A percentile compares a stretch with the other conserved stretches of the same genome.
Evolutionary conservation across 805 yeast genomes (phyloP).

Genomic region (Nematodospora valgi): DNA sequence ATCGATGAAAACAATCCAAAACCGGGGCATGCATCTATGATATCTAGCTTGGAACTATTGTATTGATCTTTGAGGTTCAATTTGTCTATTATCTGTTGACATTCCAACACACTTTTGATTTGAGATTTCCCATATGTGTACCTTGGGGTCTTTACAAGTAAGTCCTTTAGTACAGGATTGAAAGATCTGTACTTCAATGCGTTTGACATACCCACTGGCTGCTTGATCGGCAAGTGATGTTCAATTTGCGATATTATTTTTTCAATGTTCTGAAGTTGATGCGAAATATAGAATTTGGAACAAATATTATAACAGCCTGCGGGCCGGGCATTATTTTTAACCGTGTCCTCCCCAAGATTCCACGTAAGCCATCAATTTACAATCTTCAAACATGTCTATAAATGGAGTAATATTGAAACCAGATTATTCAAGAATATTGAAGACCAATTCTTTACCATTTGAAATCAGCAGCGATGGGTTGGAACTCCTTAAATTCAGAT

Average conservation of each 20-base stretch:
- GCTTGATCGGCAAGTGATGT: no score
- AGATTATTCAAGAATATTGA: constrained; percentile 8
- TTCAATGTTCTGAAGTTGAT: no score
- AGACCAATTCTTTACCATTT: constrained; percentile 13
- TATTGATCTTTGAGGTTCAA: constrained; percentile 39
- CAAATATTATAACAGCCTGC: no score
- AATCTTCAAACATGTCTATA: constrained; percentile 22
- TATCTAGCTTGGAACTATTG: constrained; percentile 37
- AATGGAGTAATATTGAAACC: constrained; percentile 20
- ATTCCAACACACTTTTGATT: no score
- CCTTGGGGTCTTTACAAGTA: neutral
- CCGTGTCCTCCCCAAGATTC: no score
- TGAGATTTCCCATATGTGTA: no score
- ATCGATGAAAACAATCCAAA: constrained; percentile 59
- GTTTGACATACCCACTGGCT: no score
- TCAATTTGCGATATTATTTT: no score
- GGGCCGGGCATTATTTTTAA: no score
- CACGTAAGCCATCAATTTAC: no score
- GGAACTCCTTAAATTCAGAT: constrained; percentile 12
- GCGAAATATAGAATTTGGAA: no score
- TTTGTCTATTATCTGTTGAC: constrained; percentile 41
- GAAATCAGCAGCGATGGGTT: constrained; percentile 16
- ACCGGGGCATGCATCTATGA: constrained; percentile 61
- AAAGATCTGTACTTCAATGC: no score
- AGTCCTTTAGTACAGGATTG: neutral